Percentiles rank a stretch among this genome's conserved stretches.
These are phyloP conservation scores for Triticum timopheevii DNA, from an alignment of 176 grass and related monocot genomes.

Conservation along the genomic window DNA sequence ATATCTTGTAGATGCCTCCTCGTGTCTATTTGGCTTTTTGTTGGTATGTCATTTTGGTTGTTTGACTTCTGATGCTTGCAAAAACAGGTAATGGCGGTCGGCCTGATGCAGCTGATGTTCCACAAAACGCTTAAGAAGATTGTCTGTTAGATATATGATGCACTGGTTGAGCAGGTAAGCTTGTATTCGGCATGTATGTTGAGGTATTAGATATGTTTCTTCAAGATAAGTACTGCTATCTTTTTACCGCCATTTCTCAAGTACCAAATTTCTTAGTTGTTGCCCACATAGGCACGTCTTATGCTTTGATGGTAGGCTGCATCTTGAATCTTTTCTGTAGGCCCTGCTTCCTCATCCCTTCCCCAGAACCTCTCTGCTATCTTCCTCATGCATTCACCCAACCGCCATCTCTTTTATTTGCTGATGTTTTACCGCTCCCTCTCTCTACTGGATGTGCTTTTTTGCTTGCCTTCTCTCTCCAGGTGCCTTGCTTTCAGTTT, in stretches of 20 bases:
- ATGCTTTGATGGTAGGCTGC: not conserved
- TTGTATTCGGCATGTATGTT: no score
- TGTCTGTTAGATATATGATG: no score
- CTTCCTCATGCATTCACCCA: not conserved
- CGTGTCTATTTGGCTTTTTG: no score
- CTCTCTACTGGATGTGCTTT: not conserved
- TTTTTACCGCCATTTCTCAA: not conserved
- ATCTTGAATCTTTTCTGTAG: not conserved
- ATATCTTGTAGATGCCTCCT: not conserved
- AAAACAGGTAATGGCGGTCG: no score
- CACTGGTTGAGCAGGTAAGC: no score
- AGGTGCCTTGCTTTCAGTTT: not conserved
- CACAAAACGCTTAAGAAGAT: no score
- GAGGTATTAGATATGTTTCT: no score
- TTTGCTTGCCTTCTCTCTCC: not conserved
- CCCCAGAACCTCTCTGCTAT: not conserved
- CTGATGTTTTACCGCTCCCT: not conserved
- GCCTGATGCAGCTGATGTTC: no score
- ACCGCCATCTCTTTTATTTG: not conserved
- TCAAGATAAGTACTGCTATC: no score
- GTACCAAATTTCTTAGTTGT: not conserved
- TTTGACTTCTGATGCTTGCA: no score
- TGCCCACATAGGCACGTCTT: not conserved
- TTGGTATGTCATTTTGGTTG: no score
- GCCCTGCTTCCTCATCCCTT: not conserved